phyloP scores from a whole-genome alignment of 192 early-diverging fungal species.

The Backusella luteola region DNA sequence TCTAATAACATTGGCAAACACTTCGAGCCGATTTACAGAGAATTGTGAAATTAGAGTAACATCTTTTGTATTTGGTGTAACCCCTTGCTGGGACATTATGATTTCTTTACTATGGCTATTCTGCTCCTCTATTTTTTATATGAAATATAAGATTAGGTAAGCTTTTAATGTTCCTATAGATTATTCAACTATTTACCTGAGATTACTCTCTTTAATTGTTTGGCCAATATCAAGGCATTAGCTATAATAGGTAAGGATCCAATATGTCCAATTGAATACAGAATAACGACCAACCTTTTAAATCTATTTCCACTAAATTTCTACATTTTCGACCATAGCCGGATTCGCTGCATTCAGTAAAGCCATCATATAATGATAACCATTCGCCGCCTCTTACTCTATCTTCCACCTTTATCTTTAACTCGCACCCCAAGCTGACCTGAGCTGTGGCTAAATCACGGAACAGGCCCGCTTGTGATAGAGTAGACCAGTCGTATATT shows the following conservation, averaged over 20 bases:
- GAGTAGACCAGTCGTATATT: constrained; percentile 8
- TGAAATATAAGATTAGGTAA: not conserved
- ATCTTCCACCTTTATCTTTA: constrained; percentile 11
- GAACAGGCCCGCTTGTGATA: constrained; percentile 19
- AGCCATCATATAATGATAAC: not conserved
- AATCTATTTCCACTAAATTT: constrained; percentile 10
- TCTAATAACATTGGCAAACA: constrained; percentile 40
- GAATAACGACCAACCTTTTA: not conserved
- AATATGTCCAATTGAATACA: not conserved
- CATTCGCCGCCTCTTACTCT: not conserved
- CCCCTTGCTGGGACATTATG: not conserved
- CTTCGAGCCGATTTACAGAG: constrained; percentile 48
- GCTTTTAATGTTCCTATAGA: not conserved
- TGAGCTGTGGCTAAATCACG: constrained; percentile 25
- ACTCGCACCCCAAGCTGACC: constrained; percentile 16
- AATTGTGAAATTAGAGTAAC: constrained; percentile 51
- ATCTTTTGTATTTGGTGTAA: constrained; percentile 10
- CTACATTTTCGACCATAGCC: constrained; percentile 10
- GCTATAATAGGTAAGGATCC: not conserved
- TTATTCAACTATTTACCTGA: not conserved
- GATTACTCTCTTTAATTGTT: not conserved
- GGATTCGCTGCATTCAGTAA: not conserved
- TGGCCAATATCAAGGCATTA: constrained; percentile 8
- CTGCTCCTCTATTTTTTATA: not conserved
- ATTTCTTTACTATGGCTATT: not conserved